These are phyloP conservation scores for Suillus luteus DNA, from an alignment of 768 basidiomycete species.

Conservation along the genomic window DNA sequence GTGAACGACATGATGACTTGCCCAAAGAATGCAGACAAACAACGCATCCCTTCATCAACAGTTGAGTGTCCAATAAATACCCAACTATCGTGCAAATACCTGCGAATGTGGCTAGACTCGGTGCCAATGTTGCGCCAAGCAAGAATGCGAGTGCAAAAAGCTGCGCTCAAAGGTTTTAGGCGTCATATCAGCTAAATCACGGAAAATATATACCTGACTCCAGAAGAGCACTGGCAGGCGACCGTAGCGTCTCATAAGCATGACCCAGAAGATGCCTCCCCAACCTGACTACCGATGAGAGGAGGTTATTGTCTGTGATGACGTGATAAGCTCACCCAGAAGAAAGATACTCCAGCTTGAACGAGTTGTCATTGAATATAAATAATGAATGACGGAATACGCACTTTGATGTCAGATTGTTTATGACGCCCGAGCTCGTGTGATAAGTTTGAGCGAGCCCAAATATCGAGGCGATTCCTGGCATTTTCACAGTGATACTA, in stretches of 20 bases:
- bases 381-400: not conserved
- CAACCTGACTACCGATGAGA: constrained; percentile 22
- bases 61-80: constrained; percentile 1
- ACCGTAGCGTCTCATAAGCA: constrained; percentile 34
- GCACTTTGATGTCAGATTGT: constrained; percentile 50
- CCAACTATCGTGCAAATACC: constrained; percentile 31
- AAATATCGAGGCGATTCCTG: constrained; percentile 56
- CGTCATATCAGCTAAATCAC: not conserved
- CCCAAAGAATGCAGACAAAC: constrained; percentile 35
- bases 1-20: constrained; percentile 14
- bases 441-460: constrained; percentile 45
- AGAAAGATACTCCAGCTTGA: constrained; percentile 51
- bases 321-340: constrained; percentile 32
- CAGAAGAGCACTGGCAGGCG: constrained; percentile 34
- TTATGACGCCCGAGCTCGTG: constrained; percentile 50
- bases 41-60: constrained; percentile 29
- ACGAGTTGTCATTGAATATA: constrained; percentile 10
- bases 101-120: constrained; percentile 47
- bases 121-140: constrained; percentile 54
- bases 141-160: constrained; percentile 48
- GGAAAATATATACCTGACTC: constrained; percentile 22
- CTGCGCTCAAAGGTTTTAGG: constrained; percentile 18
- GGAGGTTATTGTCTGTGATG: not conserved
- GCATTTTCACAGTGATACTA: not conserved
- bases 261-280: constrained; percentile 33